phyloP scores from a whole-genome alignment of 2,329 filamentous ascomycete species.

The Pseudogymnoascus sp. region DNA sequence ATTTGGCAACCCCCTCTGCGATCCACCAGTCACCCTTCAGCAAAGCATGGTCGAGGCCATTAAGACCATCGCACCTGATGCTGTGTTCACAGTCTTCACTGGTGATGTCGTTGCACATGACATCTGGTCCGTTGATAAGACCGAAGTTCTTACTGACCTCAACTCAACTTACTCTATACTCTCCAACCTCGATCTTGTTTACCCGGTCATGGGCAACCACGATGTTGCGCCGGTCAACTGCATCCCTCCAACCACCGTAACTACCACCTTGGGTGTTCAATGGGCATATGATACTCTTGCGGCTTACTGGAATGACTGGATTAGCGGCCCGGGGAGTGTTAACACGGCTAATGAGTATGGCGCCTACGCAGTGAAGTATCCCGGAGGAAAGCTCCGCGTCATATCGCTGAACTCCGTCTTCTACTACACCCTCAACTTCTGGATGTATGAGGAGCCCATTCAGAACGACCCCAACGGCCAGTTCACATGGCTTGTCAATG shows the following conservation, averaged over 20 bases:
- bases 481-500: slow-evolving; percentile 31
- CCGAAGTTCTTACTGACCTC: slow-evolving; percentile 28
- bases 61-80: slow-evolving; percentile 24
- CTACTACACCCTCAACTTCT: slow-evolving; percentile 35
- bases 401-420: slow-evolving; percentile 37
- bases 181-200: slow-evolving; percentile 27
- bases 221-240: slow-evolving; percentile 31
- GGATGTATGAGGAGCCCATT: slow-evolving; percentile 31
- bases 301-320: slow-evolving; percentile 28
- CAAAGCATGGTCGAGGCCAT: slow-evolving; percentile 34
- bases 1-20: slow-evolving; percentile 33
- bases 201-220: slow-evolving; percentile 33
- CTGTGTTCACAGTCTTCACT: slow-evolving; percentile 30
- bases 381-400: slow-evolving; percentile 28
- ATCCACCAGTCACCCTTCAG: slow-evolving; percentile 32
- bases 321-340: slow-evolving; percentile 24
- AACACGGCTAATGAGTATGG: slow-evolving; percentile 26
- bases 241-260: slow-evolving; percentile 27
- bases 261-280: slow-evolving; percentile 25
- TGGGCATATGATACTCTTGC: slow-evolving; percentile 33
- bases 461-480: slow-evolving; percentile 30
- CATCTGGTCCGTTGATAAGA: slow-evolving; percentile 12
- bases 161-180: slow-evolving; percentile 31
- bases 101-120: slow-evolving; percentile 28
- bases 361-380: slow-evolving; percentile 30